Evolutionary conservation across 495 filamentous ascomycete species (phyloP), one percentile per base, ranked within the genome.

Genomic region (Lasiosphaeriaceae sp.): DNA sequence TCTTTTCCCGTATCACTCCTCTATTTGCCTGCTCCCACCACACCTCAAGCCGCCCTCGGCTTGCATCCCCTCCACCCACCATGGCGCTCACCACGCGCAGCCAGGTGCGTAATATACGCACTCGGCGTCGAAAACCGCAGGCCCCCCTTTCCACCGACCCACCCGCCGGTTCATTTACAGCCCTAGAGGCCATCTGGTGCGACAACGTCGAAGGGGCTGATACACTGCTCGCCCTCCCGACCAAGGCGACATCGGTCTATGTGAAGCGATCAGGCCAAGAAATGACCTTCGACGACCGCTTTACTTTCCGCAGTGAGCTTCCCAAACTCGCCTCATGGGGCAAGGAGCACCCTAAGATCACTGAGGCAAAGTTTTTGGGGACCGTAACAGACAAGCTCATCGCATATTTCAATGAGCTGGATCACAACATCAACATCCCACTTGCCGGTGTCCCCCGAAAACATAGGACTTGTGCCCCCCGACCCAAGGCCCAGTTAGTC

Each of bases 381-480:
- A 60, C 47, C 17, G 45, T n/a, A 11, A 65, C 62, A 1, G 21
- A n/a, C 0, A 37, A 44, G 23, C 50, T 65, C 12, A 9, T 29
- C 1, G 2, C 1, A 2, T 74, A 71, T 56, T 74, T 64, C 24
- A 5, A 29, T 23, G 48, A 56, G 3, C 54, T 71, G 23, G 37
- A 49, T 0, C 52, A 51, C 11, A 20, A 51, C 6, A 31, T 53
- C 14, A 50, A 54, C 51, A 29, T 71, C 5, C 65, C 68, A 5
- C 44, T 66, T 0, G 76, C 74, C 23, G 74, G 74, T 7, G 35
- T 45, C 0, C 17, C 53, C 21, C n/a, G 26, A 31, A 9, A 31
- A 9, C 26, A 3, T 9, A 9, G 4, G 26, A 31, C 26, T 31
- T 3, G 26, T 31, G 26, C 9, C 9, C 26, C 26, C 26, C 26